Evolutionary conservation across 257 asterid genomes (phyloP).

Genomic region (Perilla frutescens): DNA sequence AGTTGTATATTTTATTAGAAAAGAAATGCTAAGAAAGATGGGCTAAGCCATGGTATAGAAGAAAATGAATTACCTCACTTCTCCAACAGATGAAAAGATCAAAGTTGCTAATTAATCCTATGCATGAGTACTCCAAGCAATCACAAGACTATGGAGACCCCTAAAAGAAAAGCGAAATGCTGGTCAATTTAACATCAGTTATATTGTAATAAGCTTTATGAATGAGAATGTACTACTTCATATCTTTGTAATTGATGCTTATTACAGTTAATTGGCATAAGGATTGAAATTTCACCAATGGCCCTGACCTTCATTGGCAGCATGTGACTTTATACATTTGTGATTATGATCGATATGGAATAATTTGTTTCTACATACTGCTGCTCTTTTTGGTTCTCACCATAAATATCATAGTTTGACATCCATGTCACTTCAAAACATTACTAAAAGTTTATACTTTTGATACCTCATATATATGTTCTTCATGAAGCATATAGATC

Average conservation of each 20-base stretch:
- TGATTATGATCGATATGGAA: not conserved
- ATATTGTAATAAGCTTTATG: not conserved
- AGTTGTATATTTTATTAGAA: slow-evolving; percentile 10
- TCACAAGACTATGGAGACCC: not conserved
- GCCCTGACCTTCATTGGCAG: slow-evolving; percentile 8
- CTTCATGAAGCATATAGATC: not conserved
- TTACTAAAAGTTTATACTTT: not conserved
- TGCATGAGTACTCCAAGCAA: not conserved
- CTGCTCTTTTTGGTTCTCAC: slow-evolving; percentile 20
- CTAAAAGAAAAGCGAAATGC: slow-evolving; percentile 6
- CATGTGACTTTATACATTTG: slow-evolving; percentile 11
- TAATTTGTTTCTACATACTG: slow-evolving; percentile 22
- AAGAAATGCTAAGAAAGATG: slow-evolving; percentile 9
- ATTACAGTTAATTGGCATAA: slow-evolving; percentile 15
- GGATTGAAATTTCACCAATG: slow-evolving; percentile 17
- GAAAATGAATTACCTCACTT: not conserved
- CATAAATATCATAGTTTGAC: slow-evolving; percentile 27
- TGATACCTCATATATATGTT: not conserved
- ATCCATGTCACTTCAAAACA: not conserved
- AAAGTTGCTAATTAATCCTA: slow-evolving; percentile 5
- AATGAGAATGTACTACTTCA: not conserved
- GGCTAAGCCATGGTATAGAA: slow-evolving; percentile 10
- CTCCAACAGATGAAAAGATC: slow-evolving; percentile 6
- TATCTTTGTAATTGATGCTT: not conserved
- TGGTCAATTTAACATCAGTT: slow-evolving; percentile 23